Evolutionary conservation across 2,329 filamentous ascomycete species (phyloP).

Genomic region (Talaromyces piceae): DNA sequence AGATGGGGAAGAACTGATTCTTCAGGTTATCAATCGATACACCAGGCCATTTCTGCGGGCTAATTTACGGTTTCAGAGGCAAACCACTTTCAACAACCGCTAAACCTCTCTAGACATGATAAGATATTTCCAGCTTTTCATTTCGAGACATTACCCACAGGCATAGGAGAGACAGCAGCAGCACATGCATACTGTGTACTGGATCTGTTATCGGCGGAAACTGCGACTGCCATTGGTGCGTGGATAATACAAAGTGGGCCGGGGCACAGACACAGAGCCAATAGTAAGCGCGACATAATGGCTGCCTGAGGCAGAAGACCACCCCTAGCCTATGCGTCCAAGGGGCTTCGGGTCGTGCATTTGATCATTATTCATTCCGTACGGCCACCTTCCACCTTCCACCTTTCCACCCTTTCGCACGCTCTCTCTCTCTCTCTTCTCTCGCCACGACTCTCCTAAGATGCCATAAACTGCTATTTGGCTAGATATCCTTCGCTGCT

Average conservation of each 20-base stretch:
- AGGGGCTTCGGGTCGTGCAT: slow-evolving; percentile 1
- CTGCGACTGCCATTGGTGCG: background rate
- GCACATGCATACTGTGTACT: no score
- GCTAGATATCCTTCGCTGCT: background rate
- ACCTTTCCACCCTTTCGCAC: slow-evolving; percentile 1
- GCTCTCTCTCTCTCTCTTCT: background rate
- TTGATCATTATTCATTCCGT: background rate
- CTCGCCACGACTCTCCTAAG: background rate
- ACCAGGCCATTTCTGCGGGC: no score
- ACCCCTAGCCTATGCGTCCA: background rate
- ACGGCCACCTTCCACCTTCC: slow-evolving; percentile 2
- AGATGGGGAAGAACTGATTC: no score
- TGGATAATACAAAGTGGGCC: background rate
- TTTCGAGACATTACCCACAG: background rate
- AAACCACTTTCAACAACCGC: no score
- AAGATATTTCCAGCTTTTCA: no score
- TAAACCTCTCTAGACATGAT: no score
- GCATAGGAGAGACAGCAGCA: background rate
- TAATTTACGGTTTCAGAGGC: no score
- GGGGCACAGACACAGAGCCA: background rate
- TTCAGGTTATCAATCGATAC: no score
- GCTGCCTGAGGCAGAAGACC: background rate
- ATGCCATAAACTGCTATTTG: background rate
- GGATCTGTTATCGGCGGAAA: no score
- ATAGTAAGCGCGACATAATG: no score